A percentile compares a stretch with the other conserved stretches of the same genome.
phyloP scores from a whole-genome alignment of 495 filamentous ascomycete genomes.

The Aspergillus sparsus region DNA sequence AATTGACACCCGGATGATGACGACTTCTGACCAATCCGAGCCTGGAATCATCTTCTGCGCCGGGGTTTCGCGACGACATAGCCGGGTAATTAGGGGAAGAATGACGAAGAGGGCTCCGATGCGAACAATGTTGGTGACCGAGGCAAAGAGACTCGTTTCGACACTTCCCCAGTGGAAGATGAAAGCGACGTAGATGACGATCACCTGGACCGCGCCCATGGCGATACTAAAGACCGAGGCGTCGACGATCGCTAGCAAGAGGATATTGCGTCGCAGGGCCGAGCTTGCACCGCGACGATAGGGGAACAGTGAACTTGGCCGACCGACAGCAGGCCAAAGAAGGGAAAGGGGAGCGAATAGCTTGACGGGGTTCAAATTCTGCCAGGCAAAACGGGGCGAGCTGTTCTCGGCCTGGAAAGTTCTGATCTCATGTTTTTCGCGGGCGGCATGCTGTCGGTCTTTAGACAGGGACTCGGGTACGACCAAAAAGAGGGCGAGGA shows the following conservation, averaged over 20 bases:
- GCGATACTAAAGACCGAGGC: slow-evolving; percentile 75
- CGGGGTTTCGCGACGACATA: slow-evolving; percentile 56
- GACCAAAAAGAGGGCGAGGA: slow-evolving; percentile 64
- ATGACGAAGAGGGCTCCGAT: slow-evolving; percentile 72
- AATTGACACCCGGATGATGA: slow-evolving; percentile 73
- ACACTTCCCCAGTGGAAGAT: slow-evolving; percentile 80
- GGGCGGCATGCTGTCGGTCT: slow-evolving; percentile 64
- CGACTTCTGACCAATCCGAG: slow-evolving; percentile 76
- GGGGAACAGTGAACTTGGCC: slow-evolving; percentile 58
- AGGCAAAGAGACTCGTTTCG: slow-evolving; percentile 76
- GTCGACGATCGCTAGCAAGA: slow-evolving; percentile 78
- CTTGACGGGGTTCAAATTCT: slow-evolving; percentile 52
- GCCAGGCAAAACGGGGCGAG: slow-evolving; percentile 23
- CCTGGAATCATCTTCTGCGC: slow-evolving; percentile 58
- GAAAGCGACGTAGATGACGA: slow-evolving; percentile 76
- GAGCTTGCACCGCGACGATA: slow-evolving; percentile 60
- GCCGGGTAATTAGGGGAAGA: slow-evolving; percentile 68
- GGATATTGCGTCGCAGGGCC: slow-evolving; percentile 71
- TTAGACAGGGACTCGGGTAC: slow-evolving; percentile 81
- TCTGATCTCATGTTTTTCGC: slow-evolving; percentile 58
- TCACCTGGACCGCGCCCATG: slow-evolving; percentile 74
- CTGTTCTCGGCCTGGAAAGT: slow-evolving; percentile 14
- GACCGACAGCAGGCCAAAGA: slow-evolving; percentile 69
- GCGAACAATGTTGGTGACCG: slow-evolving; percentile 69
- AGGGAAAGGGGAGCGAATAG: slow-evolving; percentile 75